Evolutionary conservation across 805 yeast species (phyloP).

Genomic region (Kodamaea sagamina): DNA sequence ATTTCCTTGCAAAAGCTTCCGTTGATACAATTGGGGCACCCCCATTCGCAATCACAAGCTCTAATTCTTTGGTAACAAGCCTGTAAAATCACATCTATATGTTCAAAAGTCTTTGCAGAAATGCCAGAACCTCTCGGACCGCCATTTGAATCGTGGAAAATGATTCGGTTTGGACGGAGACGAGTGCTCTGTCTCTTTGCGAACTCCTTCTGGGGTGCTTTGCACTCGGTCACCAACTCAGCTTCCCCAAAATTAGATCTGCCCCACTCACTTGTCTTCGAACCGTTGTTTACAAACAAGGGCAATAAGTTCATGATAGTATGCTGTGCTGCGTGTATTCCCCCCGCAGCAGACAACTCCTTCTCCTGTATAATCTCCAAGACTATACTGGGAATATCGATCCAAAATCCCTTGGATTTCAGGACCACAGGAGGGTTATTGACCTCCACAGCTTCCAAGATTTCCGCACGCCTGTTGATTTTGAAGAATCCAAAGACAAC

Average conservation of each 20-base stretch:
- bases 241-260: conserved; percentile 35
- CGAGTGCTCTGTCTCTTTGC: conserved; percentile 71
- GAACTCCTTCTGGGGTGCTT: conserved; percentile 96
- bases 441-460: conserved; percentile 93
- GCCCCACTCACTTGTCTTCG: conserved; percentile 45
- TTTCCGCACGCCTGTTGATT: conserved; percentile 69
- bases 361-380: conserved; percentile 59
- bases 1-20: conserved; percentile 79
- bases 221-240: conserved; percentile 90
- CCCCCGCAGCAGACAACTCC: conserved; percentile 73
- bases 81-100: conserved; percentile 63
- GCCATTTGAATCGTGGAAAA: conserved; percentile 82
- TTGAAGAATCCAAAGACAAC: conserved; percentile 93
- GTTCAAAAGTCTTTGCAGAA: conserved; percentile 75
- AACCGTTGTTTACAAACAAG: conserved; percentile 66
- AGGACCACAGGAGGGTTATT: conserved; percentile 78
- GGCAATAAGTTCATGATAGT: conserved; percentile 81
- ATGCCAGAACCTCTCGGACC: conserved; percentile 81
- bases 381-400: conserved; percentile 75
- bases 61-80: conserved; percentile 60
- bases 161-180: conserved; percentile 81
- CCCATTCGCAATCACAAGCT: conserved; percentile 72
- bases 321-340: conserved; percentile 97
- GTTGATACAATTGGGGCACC: conserved; percentile 87
- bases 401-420: conserved; percentile 84